These are phyloP conservation scores for Stenocarpella maydis DNA, from an alignment of 2,329 filamentous ascomycete genomes.

Conservation along the genomic window DNA sequence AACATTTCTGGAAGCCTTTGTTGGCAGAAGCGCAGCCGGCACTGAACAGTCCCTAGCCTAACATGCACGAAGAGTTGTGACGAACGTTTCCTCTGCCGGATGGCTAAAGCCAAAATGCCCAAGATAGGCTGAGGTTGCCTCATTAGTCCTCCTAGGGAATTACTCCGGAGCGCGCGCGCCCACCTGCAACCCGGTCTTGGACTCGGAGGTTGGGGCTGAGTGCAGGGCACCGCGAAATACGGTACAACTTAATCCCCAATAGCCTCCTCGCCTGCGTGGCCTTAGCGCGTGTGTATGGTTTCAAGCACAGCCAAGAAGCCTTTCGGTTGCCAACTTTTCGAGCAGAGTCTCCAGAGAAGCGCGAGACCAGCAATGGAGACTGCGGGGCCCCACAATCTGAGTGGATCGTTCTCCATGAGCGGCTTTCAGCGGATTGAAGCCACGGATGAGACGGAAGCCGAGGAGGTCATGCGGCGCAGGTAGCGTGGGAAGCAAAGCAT, in stretches of 20 bases:
- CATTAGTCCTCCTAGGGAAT: no score
- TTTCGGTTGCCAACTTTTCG: not conserved
- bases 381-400: constrained; percentile 21
- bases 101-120: constrained; percentile 16
- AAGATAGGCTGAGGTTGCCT: constrained; percentile 4
- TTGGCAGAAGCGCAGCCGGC: constrained; percentile 9
- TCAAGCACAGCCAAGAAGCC: constrained; percentile 12
- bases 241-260: constrained; percentile 12
- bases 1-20: constrained; percentile 9
- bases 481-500: constrained; percentile 3
- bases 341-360: constrained; percentile 8
- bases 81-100: constrained; percentile 15
- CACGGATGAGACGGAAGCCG: constrained; percentile 10
- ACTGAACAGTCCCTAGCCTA: not conserved
- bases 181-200: not conserved
- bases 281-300: not conserved
- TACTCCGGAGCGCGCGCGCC: constrained; percentile 16
- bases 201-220: not conserved
- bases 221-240: not conserved
- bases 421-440: constrained; percentile 7
- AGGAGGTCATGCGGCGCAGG: not conserved
- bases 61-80: constrained; percentile 4
- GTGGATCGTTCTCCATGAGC: constrained; percentile 12
- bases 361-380: not conserved
- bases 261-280: not conserved